These are phyloP conservation scores for Coemansia sp. DNA, from an alignment of 192 early-diverging fungal genomes.

Conservation along the genomic window DNA sequence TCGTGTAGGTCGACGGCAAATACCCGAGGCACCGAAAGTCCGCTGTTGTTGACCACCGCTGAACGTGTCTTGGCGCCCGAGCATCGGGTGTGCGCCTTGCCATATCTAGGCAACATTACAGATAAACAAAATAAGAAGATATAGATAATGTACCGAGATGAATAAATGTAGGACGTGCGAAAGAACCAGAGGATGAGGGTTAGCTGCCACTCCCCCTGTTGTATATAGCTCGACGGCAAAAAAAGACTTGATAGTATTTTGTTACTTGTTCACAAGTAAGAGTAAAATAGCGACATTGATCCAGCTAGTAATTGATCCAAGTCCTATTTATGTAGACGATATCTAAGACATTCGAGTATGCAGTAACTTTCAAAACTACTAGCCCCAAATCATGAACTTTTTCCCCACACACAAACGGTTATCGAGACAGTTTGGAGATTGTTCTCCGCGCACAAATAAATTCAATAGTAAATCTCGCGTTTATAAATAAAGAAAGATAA, in stretches of 20 bases:
- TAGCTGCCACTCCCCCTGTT: background rate
- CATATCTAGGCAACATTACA: constrained; percentile 5
- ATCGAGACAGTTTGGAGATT: background rate
- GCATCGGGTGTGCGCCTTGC: constrained; percentile 4
- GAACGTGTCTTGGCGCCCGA: background rate
- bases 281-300: constrained; percentile 3
- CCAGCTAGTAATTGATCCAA: background rate
- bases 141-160: background rate
- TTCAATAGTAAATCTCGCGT: background rate
- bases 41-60: background rate
- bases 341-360: background rate
- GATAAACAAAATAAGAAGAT: background rate
- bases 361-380: background rate
- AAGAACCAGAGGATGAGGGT: background rate
- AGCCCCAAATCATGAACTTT: background rate
- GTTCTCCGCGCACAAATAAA: background rate
- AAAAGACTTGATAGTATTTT: background rate
- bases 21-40: constrained; percentile 18
- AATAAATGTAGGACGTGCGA: background rate
- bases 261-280: background rate
- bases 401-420: background rate
- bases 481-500: background rate
- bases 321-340: constrained; percentile 3
- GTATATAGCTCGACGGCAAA: background rate
- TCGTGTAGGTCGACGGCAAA: constrained; percentile 51